Evolutionary conservation across 2,329 filamentous ascomycete species (phyloP).

Genomic region (Xylaria arbuscula): DNA sequence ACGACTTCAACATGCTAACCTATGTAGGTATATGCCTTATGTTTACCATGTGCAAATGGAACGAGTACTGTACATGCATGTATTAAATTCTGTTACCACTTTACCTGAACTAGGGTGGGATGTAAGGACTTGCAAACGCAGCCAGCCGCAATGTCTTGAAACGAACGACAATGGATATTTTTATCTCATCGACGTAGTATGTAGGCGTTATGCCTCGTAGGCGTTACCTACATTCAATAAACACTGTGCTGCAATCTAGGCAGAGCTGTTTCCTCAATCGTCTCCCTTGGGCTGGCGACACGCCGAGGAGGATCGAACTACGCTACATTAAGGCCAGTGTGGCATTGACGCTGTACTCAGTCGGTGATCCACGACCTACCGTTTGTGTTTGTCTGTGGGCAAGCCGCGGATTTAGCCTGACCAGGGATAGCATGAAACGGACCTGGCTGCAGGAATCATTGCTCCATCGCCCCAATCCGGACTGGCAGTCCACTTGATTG

Average conservation of each 20-base stretch:
- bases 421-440: constrained; percentile 38
- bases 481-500: constrained; percentile 19
- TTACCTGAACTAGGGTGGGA: not conserved
- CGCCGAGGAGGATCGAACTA: constrained; percentile 19
- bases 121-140: not conserved
- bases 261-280: constrained; percentile 5
- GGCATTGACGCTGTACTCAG: not conserved
- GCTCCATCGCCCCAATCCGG: constrained; percentile 24
- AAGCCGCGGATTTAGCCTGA: constrained; percentile 25
- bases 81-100: not conserved
- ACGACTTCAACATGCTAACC: not conserved
- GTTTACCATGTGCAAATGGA: not conserved
- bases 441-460: constrained; percentile 29
- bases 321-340: constrained; percentile 1
- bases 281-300: constrained; percentile 24
- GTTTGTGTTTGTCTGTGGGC: constrained; percentile 19
- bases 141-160: constrained; percentile 8
- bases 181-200: not conserved
- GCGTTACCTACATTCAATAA: no score
- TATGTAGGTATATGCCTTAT: no score
- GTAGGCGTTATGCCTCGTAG: not conserved
- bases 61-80: not conserved
- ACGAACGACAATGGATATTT: constrained; percentile 11
- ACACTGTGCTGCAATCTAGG: not conserved
- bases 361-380: constrained; percentile 28